Evolutionary conservation across 148 eudicot genomes (phyloP), one percentile per base, ranked within the genome.

Genomic region (Nyssa sinensis): DNA sequence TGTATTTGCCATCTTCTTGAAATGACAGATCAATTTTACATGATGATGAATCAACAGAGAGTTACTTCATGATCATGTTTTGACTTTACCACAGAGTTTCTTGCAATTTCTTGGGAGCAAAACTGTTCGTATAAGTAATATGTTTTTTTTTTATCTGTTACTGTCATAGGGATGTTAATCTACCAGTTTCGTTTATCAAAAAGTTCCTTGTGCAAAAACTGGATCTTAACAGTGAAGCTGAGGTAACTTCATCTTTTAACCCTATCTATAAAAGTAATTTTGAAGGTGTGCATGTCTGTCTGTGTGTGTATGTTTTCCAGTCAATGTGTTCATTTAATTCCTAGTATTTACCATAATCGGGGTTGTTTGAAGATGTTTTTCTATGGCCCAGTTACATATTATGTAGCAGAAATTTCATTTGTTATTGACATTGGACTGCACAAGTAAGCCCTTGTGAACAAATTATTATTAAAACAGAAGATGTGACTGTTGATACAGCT

Each of bases 121-220:
- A 27, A 2, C 9, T 61, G 7, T 14, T 63, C 19, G 4, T 16
- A 0, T 7, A 2, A 11, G n/a, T 29, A 17, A 12, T 0, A 21
- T 17, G 10, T 21, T 19, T 21, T 3, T 21, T 3, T 29, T 5
- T 7, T 19, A 10, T 25, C 35, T 25, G 10, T 3, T 17, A 13
- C 65, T 71, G 51, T 23, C 74, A 34, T 68, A 77, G 84, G 73
- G 68, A 81, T 77, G 69, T 64, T 10, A 69, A 23, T 67, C 5
- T 69, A 8, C 75, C 78, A 9, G 72, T 69, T 73, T 81, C 78
- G 14, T 64, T 24, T 27, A 65, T 81, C 60, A 64, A 70, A 1
- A 74, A 77, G 72, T 81, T 74, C 66, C 30, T 77, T 53, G 76
- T 34, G 53, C 31, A 58, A 39, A 81, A 81, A 74, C 66, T 81